Evolutionary conservation across 2,329 filamentous ascomycete species (phyloP).

Genomic region (Fusarium stilboides): DNA sequence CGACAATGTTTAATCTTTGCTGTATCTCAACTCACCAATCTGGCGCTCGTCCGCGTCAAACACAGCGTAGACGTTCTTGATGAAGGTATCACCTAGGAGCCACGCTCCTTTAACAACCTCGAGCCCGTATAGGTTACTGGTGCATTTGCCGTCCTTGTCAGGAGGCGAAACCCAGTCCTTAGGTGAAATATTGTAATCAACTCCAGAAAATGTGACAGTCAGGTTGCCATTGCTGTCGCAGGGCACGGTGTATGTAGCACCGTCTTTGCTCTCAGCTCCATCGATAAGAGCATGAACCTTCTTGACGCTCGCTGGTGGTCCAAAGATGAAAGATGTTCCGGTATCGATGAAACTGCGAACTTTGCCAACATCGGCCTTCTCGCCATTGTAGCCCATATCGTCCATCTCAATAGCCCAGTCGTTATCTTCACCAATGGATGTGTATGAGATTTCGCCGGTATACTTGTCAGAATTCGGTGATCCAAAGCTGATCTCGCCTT

Average conservation of each 20-base stretch:
- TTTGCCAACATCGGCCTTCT: slow-evolving; percentile 68
- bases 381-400: slow-evolving; percentile 74
- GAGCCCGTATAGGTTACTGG: slow-evolving; percentile 82
- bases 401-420: slow-evolving; percentile 83
- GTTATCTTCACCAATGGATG: slow-evolving; percentile 65
- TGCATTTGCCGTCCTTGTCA: slow-evolving; percentile 64
- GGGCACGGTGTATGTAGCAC: slow-evolving; percentile 78
- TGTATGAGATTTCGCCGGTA: slow-evolving; percentile 78
- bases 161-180: slow-evolving; percentile 78
- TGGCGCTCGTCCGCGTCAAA: slow-evolving; percentile 81
- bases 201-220: slow-evolving; percentile 77
- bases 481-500: slow-evolving; percentile 86
- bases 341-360: slow-evolving; percentile 83
- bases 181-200: slow-evolving; percentile 75
- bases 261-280: slow-evolving; percentile 69
- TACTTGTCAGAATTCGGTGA: slow-evolving; percentile 77
- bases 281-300: slow-evolving; percentile 78
- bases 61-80: slow-evolving; percentile 91
- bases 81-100: slow-evolving; percentile 87
- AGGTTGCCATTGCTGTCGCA: slow-evolving; percentile 76
- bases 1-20: neutral
- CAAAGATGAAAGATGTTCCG: slow-evolving; percentile 84
- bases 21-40: slow-evolving; percentile 66
- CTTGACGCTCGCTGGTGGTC: slow-evolving; percentile 76
- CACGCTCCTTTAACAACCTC: slow-evolving; percentile 77